Conservation (phyloP, 306 rosid species). For the Lotus japonicus region DNA sequence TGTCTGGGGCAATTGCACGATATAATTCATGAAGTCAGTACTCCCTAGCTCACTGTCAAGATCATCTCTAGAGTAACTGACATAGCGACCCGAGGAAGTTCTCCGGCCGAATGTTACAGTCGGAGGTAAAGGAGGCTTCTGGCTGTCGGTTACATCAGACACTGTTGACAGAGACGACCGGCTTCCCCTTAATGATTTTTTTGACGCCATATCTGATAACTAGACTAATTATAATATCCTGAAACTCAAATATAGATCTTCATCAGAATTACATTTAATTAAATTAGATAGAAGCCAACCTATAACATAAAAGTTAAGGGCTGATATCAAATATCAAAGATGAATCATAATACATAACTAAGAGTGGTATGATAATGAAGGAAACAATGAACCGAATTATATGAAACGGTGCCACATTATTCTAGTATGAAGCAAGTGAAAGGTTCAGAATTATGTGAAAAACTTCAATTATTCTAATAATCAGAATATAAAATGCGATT, state of each 20-base stretch:
- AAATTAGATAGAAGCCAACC: neutral
- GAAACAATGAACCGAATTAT: neutral
- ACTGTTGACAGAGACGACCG: slow-evolving; percentile 50
- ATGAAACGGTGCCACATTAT: neutral
- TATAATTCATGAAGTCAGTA: slow-evolving; percentile 61
- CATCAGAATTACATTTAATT: slow-evolving; percentile 1
- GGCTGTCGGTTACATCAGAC: slow-evolving; percentile 54
- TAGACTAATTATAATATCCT: slow-evolving; percentile 23
- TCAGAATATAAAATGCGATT: neutral
- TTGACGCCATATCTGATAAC: slow-evolving; percentile 51
- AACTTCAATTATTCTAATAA: neutral
- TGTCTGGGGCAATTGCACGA: slow-evolving; percentile 80
- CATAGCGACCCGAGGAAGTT: slow-evolving; percentile 78
- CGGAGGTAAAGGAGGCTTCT: slow-evolving; percentile 64
- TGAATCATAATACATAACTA: neutral
- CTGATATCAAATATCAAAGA: slow-evolving; percentile 3
- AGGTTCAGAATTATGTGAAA: neutral
- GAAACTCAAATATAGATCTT: slow-evolving; percentile 14
- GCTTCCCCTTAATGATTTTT: slow-evolving; percentile 49
- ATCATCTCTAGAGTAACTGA: slow-evolving; percentile 88
- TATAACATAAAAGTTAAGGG: neutral
- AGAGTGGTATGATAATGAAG: neutral
- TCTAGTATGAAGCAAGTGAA: slow-evolving; percentile 10
- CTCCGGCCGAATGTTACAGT: slow-evolving; percentile 69
- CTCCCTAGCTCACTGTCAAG: slow-evolving; percentile 86